A percentile compares a stretch with the other conserved stretches of the same genome.
Conservation (phyloP, 2,329 filamentous ascomycete species). For the Aspergillus pseudotamarii region DNA sequence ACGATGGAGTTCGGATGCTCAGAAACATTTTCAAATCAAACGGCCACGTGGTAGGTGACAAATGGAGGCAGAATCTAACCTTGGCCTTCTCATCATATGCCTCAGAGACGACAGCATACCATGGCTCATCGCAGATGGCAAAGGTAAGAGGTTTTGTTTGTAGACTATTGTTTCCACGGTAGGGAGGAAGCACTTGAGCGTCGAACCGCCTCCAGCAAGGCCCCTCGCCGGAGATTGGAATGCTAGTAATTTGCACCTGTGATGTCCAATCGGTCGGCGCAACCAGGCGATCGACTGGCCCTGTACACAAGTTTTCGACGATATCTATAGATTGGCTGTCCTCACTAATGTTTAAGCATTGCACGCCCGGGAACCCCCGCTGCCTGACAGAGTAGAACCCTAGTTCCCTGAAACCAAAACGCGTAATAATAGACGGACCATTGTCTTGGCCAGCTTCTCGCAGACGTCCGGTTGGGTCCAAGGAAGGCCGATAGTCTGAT, state of each 20-base stretch:
- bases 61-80: slow-evolving; percentile 41
- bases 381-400: slow-evolving; percentile 59
- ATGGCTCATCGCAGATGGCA: slow-evolving; percentile 27
- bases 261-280: slow-evolving; percentile 42
- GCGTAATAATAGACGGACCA: slow-evolving; percentile 51
- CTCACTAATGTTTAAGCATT: slow-evolving; percentile 55
- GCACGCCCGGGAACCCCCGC: slow-evolving; percentile 53
- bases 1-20: slow-evolving; percentile 32
- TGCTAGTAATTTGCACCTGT: slow-evolving; percentile 54
- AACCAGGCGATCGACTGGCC: slow-evolving; percentile 52
- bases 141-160: slow-evolving; percentile 34
- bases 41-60: slow-evolving; percentile 30
- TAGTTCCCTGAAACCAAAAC: slow-evolving; percentile 56
- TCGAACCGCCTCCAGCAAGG: slow-evolving; percentile 54
- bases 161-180: slow-evolving; percentile 45
- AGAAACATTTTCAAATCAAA: slow-evolving; percentile 31
- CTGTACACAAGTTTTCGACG: slow-evolving; percentile 59
- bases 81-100: slow-evolving; percentile 33
- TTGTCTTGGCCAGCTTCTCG: slow-evolving; percentile 36
- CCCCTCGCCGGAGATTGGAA: slow-evolving; percentile 56
- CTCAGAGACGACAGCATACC: slow-evolving; percentile 43
- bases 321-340: slow-evolving; percentile 54
- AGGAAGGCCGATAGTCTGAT: slow-evolving; percentile 54
- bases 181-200: slow-evolving; percentile 49
- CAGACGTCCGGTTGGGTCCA: slow-evolving; percentile 49